Evolutionary conservation across 2,329 filamentous ascomycete species (phyloP).

Genomic region (Monilinia fructicola): DNA sequence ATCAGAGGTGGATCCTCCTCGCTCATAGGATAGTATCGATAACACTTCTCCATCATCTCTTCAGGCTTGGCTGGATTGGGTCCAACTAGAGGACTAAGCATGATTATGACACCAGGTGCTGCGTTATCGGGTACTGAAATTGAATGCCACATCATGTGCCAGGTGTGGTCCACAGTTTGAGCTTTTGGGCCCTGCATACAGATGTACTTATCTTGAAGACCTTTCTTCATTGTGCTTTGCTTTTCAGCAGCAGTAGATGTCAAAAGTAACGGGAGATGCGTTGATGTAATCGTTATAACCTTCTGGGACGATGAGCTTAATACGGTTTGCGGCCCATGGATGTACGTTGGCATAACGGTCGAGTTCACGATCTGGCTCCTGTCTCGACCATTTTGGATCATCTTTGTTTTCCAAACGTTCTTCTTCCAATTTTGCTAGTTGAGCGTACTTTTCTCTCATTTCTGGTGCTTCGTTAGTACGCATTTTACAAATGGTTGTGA

Average conservation of each 20-base stretch:
- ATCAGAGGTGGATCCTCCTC: constrained; percentile 52
- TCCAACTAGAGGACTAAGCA: constrained; percentile 85
- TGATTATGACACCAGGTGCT: constrained; percentile 80
- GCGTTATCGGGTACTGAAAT: constrained; percentile 44
- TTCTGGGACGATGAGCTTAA: constrained; percentile 75
- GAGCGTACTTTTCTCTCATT: constrained; percentile 58
- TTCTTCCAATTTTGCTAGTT: constrained; percentile 59
- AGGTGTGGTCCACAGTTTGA: constrained; percentile 76
- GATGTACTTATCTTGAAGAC: constrained; percentile 63
- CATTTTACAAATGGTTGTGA: constrained; percentile 9
- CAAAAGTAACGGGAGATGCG: constrained; percentile 62
- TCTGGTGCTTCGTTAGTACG: constrained; percentile 45
- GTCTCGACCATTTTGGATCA: constrained; percentile 55
- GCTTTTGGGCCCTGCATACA: constrained; percentile 89
- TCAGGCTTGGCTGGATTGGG: constrained; percentile 33
- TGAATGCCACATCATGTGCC: constrained; percentile 93
- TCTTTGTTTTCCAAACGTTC: constrained; percentile 38
- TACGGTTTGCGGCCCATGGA: constrained; percentile 82
- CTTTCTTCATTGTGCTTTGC: constrained; percentile 34
- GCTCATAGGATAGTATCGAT: constrained; percentile 75
- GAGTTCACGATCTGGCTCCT: constrained; percentile 57
- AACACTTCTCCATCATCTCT: constrained; percentile 76
- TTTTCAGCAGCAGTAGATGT: constrained; percentile 41
- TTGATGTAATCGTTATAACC: constrained; percentile 78
- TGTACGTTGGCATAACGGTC: constrained; percentile 91